Conservation (phyloP, 345 rosid species). For the Citrus inodora region DNA sequence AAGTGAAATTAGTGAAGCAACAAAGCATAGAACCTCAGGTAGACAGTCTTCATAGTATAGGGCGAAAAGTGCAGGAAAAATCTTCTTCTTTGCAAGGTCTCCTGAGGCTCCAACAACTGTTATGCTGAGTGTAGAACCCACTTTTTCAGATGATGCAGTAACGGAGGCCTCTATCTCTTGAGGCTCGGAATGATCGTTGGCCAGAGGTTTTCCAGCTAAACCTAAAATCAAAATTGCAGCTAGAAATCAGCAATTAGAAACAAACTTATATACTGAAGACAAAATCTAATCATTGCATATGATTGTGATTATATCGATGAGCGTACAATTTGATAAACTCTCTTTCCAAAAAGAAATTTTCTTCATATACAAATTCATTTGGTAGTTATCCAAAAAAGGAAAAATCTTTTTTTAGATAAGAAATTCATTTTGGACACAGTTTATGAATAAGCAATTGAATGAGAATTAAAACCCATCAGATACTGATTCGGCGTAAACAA, state of each 20-base stretch:
- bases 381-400: not conserved
- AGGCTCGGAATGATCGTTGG: constrained; percentile 24
- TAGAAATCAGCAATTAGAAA: too few species aligned
- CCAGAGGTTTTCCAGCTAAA: constrained; percentile 39
- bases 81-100: constrained; percentile 91
- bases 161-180: constrained; percentile 20
- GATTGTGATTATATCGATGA: too few species aligned
- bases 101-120: constrained; percentile 96
- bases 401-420: too few species aligned
- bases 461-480: too few species aligned
- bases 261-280: too few species aligned
- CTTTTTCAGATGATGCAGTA: constrained; percentile 24
- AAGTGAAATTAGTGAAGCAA: not conserved
- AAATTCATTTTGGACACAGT: too few species aligned
- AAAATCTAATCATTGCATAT: too few species aligned
- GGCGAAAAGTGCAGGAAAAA: constrained; percentile 89
- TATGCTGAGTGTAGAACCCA: constrained; percentile 59
- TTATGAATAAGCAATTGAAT: too few species aligned
- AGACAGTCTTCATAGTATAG: constrained; percentile 82
- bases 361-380: not conserved
- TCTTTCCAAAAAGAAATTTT: too few species aligned
- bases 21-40: constrained; percentile 44
- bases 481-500: not conserved
- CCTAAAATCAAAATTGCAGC: constrained; percentile 22
- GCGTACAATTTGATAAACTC: too few species aligned